These are phyloP conservation scores for Coemansia sp. DNA, from an alignment of 192 early-diverging fungal genomes.

Conservation along the genomic window DNA sequence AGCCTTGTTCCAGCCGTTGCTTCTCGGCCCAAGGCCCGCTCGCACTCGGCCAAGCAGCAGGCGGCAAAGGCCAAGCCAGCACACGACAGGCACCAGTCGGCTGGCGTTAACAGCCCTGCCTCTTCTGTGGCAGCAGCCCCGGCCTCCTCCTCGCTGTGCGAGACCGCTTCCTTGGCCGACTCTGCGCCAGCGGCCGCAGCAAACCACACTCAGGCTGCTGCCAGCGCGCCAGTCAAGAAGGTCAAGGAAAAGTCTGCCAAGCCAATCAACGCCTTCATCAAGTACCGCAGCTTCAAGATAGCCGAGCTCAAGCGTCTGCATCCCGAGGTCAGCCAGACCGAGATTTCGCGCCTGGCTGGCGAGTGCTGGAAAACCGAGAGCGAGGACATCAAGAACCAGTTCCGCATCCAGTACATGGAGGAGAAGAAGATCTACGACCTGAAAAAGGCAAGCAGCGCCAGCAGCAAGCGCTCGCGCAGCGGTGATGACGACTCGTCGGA, in stretches of 20 bases:
- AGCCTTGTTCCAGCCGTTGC: background rate
- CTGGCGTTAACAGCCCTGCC: background rate
- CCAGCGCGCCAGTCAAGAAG: slow-evolving; percentile 27
- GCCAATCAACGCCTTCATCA: slow-evolving; percentile 55
- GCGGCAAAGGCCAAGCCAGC: background rate
- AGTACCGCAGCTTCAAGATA: slow-evolving; percentile 55
- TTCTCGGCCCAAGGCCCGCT: background rate
- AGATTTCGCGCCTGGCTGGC: slow-evolving; percentile 52
- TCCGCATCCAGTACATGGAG: slow-evolving; percentile 41
- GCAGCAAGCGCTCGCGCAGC: slow-evolving; percentile 36
- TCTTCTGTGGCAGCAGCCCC: background rate
- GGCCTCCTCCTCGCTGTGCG: background rate
- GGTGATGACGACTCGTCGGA: slow-evolving; percentile 25
- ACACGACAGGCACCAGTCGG: background rate
- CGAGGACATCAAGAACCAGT: slow-evolving; percentile 51
- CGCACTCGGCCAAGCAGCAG: slow-evolving; percentile 8
- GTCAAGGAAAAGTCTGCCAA: slow-evolving; percentile 53
- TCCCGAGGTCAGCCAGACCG: slow-evolving; percentile 51
- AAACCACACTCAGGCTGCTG: slow-evolving; percentile 2
- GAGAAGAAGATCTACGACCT: slow-evolving; percentile 51
- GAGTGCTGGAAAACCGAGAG: slow-evolving; percentile 53
- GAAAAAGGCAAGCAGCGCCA: slow-evolving; percentile 36
- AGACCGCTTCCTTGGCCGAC: background rate
- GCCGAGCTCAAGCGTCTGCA: slow-evolving; percentile 49
- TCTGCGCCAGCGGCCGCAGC: slow-evolving; percentile 7